These are phyloP conservation scores for Pseudodiploospora longispora DNA, from an alignment of 2,329 filamentous ascomycete species.

Conservation along the genomic window DNA sequence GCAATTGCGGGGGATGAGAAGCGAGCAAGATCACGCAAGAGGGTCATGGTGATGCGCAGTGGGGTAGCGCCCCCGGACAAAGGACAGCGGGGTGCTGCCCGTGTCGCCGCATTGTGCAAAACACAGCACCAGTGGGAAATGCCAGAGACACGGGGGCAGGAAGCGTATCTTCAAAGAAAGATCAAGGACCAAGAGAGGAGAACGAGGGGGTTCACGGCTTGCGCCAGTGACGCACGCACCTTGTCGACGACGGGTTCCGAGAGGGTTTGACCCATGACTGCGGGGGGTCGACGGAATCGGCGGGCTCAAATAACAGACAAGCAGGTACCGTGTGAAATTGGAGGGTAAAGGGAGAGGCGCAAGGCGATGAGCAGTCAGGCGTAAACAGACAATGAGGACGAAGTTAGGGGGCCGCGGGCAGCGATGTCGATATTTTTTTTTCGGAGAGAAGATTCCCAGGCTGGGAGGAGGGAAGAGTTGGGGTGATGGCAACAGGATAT, in stretches of 20 bases:
- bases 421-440: too few species aligned
- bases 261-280: conserved; percentile 91
- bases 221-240: conserved; percentile 44
- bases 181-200: conserved; percentile 1
- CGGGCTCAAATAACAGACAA: conserved; percentile 7
- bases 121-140: background rate
- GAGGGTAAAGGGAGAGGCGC: conserved; percentile 3
- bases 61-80: background rate
- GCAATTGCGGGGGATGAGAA: conserved; percentile 8
- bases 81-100: background rate
- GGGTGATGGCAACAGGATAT: background rate
- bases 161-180: background rate
- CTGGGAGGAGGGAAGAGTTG: background rate
- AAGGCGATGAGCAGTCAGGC: background rate
- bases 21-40: background rate
- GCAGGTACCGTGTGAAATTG: conserved; percentile 1
- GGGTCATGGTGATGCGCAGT: background rate
- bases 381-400: background rate
- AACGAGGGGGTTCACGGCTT: conserved; percentile 7
- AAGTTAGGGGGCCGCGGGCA: background rate
- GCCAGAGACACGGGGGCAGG: background rate
- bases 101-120: background rate
- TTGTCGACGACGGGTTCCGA: conserved; percentile 99
- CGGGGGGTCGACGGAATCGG: conserved; percentile 16
- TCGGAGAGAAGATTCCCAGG: too few species aligned